A percentile compares a stretch with the other conserved stretches of the same genome.
phyloP scores from a whole-genome alignment of 2,329 filamentous ascomycete species.

The Lasiodiplodia sp. region DNA sequence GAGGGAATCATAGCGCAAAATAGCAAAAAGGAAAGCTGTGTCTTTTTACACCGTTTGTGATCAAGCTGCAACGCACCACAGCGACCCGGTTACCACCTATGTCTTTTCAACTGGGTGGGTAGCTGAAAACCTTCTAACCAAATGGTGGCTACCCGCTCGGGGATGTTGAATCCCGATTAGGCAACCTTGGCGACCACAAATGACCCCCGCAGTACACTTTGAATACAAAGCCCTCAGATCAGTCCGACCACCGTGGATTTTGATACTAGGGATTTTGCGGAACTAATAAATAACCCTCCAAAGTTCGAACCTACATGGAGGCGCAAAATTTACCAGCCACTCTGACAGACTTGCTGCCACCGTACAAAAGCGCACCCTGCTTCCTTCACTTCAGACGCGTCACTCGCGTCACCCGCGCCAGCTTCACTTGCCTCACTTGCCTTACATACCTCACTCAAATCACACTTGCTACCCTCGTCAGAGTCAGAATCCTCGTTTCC shows the following conservation, averaged over 20 bases:
- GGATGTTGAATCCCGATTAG: neutral
- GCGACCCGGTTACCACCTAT: neutral
- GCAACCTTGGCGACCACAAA: neutral
- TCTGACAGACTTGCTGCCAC: too few relatives aligned
- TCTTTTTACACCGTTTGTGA: neutral
- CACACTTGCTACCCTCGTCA: too few relatives aligned
- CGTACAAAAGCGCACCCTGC: too few relatives aligned
- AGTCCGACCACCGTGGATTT: neutral
- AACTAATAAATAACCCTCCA: neutral
- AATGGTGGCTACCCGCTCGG: neutral
- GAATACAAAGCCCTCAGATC: neutral
- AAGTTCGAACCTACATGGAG: too few relatives aligned
- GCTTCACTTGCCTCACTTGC: too few relatives aligned
- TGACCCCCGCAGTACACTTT: neutral
- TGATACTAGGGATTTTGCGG: neutral
- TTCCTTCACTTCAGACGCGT: too few relatives aligned
- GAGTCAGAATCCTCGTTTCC: too few relatives aligned
- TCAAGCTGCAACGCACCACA: neutral
- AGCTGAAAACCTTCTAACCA: neutral
- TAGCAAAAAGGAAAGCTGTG: neutral
- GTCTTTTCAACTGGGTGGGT: neutral
- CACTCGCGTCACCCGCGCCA: too few relatives aligned
- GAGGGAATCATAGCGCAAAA: neutral
- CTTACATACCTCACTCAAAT: too few relatives aligned
- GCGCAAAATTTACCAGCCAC: too few relatives aligned